Base-by-base conservation (phyloP, 2,329 filamentous ascomycete species). In the Hawksworthiomyces lignivorus region DNA sequence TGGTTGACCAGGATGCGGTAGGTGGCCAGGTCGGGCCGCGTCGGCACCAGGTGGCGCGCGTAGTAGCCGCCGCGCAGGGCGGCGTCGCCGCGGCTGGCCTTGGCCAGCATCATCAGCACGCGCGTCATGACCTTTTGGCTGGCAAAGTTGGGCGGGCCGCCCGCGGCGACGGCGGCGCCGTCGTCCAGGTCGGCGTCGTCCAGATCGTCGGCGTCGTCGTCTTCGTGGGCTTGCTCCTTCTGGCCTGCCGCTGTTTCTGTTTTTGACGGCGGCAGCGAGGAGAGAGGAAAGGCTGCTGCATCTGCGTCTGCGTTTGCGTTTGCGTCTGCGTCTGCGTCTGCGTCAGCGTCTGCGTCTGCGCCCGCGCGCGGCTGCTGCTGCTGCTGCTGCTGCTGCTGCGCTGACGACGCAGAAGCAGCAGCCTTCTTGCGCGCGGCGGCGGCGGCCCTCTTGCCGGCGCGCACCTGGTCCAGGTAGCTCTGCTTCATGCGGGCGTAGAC, bases 401-500 rank as follows among this genome's bases (percentile, higher is more conserved):
- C 20, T n/a, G n/a, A n/a, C n/a, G n/a, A n/a, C n/a, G n/a, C n/a
- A n/a, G n/a, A n/a, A n/a, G n/a, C n/a, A n/a, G n/a, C n/a, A n/a
- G n/a, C n/a, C n/a, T n/a, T n/a, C n/a, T n/a, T n/a, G n/a, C n/a
- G n/a, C n/a, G n/a, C n/a, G n/a, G n/a, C n/a, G n/a, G n/a, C n/a
- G n/a, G n/a, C n/a, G n/a, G n/a, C n/a, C n/a, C n/a, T n/a, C n/a
- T n/a, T n/a, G n/a, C n/a, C n/a, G n/a, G n/a, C n/a, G n/a, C n/a
- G n/a, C n/a, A n/a, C n/a, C 20, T 33, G 43, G 18, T 10, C 15
- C 26, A 36, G 57, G 44, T 80, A 69, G 21, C 77, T 67, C 3
- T 63, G 63, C 59, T 88, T 89, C 89, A 98, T 97, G 46, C 81
- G 80, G 44, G 78, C 68, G 54, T 96, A 96, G 10, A 95, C 77